Base-by-base conservation (phyloP, 306 rosid genomes). In the Sesbania bispinosa region DNA sequence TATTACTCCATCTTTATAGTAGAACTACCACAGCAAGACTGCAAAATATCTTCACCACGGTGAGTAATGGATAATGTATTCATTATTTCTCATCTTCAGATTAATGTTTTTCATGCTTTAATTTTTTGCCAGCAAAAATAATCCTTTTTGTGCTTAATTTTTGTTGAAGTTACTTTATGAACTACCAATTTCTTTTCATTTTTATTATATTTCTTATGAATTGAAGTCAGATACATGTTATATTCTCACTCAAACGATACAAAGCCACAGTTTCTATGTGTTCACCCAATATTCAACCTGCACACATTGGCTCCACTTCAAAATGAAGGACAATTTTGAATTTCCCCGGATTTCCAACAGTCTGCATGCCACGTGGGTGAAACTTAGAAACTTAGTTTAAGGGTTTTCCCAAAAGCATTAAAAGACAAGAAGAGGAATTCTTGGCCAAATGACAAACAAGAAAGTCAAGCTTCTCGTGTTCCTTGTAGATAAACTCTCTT, bases 21-120 rank as follows among this genome's bases (percentile, higher is more conserved):
- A 52, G 35, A 67, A 50, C 27, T 60, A 41, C 59, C 46, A 35
- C 62, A 24, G 52, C 13, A 61, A n/a, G 53, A 24, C 55, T 50
- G 76, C 52, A 61, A 62, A 30, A 51, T 43, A 67, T 15, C 33
- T 57, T 32, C 74, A 62, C 1, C 38, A 64, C 53, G 43, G 11
- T 65, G 36, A 19, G 10, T 43, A 55, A 43, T 45, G 42, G 54
- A 42, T 29, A 42, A 30, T 30, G 27, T 32, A 54, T 45, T 32
- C 16, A 9, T 57, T 24, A 48, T 48, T 53, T 47, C 66, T 14
- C n/a, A n/a, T n/a, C n/a, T n/a, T n/a, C n/a, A n/a, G n/a, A n/a
- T n/a, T n/a, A n/a, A n/a, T n/a, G n/a, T n/a, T n/a, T n/a, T n/a
- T n/a, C n/a, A n/a, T n/a, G n/a, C n/a, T n/a, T n/a, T n/a, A n/a